phyloP scores from a whole-genome alignment of 495 filamentous ascomycete species.

The Tuber calosporum region DNA sequence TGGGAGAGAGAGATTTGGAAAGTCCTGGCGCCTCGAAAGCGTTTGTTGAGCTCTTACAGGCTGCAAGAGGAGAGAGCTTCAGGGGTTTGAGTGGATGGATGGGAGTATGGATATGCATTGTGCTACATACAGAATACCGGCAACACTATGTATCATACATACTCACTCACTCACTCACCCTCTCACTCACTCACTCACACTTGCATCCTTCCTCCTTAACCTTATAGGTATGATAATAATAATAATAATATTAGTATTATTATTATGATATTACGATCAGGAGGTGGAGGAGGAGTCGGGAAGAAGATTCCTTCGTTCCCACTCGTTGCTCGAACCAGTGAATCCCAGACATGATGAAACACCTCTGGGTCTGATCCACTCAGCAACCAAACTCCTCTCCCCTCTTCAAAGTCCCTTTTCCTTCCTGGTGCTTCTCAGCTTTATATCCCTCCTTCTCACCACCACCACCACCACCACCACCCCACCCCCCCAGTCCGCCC shows the following conservation, averaged over 20 bases:
- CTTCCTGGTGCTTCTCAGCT: not conserved
- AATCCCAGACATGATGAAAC: conserved; percentile 38
- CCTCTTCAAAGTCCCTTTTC: conserved; percentile 8
- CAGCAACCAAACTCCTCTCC: conserved; percentile 29
- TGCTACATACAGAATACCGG: not conserved
- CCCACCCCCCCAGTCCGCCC: not conserved
- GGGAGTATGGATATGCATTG: conserved; percentile 1
- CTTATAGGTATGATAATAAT: conserved; percentile 1
- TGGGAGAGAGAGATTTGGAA: not conserved
- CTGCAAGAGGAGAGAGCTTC: not conserved
- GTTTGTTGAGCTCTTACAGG: not conserved
- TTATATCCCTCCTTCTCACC: conserved; percentile 3
- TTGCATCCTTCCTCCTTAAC: not conserved
- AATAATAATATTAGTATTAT: no score
- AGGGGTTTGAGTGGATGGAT: not conserved
- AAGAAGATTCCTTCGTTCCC: conserved; percentile 3
- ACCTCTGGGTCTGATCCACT: conserved; percentile 22
- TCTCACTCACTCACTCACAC: conserved; percentile 1
- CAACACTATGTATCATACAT: not conserved
- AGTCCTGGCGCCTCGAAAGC: conserved; percentile 1
- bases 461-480: not conserved
- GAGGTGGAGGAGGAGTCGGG: not conserved
- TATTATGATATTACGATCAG: no score
- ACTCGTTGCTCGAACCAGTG: conserved; percentile 18
- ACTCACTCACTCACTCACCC: conserved; percentile 4